Evolutionary conservation across 2,329 filamentous ascomycete genomes (phyloP), one percentile per base, ranked within the genome.

Genomic region (Phyllosticta citrichinensis): DNA sequence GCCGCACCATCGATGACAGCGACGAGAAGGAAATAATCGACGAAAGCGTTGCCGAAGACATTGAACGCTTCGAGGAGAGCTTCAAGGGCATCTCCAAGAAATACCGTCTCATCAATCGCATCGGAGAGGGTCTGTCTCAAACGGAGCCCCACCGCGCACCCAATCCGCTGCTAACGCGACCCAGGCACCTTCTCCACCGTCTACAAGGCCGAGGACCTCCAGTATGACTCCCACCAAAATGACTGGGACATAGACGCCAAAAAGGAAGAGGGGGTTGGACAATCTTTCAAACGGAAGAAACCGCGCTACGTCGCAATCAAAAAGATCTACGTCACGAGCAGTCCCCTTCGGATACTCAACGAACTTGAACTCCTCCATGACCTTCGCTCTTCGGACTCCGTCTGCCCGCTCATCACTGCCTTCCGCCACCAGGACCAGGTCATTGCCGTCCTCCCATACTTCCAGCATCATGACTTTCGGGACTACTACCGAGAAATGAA

Each of bases 241-340:
- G 83, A 87, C 65, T 97, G 93, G 91, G 92, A 97, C 69, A 73
- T 88, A 50, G 81, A 83, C 54, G 86, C 81, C 65, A 40, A 17
- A 14, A 84, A 86, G 52, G 81, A 85, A 60, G 79, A 81, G 55
- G 74, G 79, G n/a, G 82, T 84, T 68, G 91, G 86, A 84, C 79
- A 80, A 20, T 83, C 85, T n/a, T 87, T 86, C n/a, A 87, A 84
- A 70, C 80, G 73, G 24, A 77, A 76, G 57, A 81, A 77, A 66
- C 80, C 87, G 24, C 89, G 88, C 71, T 97, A 87, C 70, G 95
- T 99, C 64, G 94, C 95, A 20, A 89, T 99, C 75, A 99, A 99
- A 78, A 99, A 99, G 78, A 99, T 99, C 67, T 99, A 99, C 74
- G 94, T 97, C 65, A 99, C 95, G 0, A 97, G 92, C 64, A 97